Evolutionary conservation across 2,329 filamentous ascomycete genomes (phyloP).

Genomic region (Pyrenochaeta sp.): DNA sequence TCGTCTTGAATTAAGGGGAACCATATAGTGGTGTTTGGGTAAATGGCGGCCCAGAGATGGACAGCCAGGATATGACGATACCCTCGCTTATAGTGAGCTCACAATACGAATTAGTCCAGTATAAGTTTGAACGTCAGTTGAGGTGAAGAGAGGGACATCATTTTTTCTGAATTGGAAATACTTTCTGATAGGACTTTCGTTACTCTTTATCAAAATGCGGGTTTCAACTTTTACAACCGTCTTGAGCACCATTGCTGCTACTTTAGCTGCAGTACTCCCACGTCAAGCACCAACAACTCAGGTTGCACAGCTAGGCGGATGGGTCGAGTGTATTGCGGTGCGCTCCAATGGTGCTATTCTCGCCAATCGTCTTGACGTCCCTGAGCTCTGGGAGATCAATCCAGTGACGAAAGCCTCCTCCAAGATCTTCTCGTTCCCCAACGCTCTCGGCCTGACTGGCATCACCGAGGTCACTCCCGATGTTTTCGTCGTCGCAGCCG

Average conservation of each 20-base stretch:
- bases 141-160: no score
- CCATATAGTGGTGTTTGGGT: no score
- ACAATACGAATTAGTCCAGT: no score
- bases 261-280: not conserved
- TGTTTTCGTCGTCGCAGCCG: constrained; percentile 28
- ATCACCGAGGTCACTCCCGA: constrained; percentile 27
- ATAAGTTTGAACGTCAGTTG: no score
- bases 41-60: no score
- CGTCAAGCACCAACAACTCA: not conserved
- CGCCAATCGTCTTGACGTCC: constrained; percentile 25
- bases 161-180: no score
- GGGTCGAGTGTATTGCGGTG: constrained; percentile 21
- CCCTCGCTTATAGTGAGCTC: no score
- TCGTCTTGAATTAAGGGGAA: no score
- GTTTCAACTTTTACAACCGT: not conserved
- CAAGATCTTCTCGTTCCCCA: constrained; percentile 19
- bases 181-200: no score
- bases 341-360: constrained; percentile 28
- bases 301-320: not conserved
- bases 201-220: not conserved
- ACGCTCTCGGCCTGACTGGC: constrained; percentile 19
- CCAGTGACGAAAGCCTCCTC: constrained; percentile 18
- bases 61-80: no score
- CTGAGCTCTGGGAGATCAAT: constrained; percentile 23
- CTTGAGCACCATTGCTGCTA: not conserved